A percentile compares a stretch with the other conserved stretches of the same genome.
Conservation (phyloP, 2,329 filamentous ascomycete genomes). For the Leptographium radiaticola region DNA sequence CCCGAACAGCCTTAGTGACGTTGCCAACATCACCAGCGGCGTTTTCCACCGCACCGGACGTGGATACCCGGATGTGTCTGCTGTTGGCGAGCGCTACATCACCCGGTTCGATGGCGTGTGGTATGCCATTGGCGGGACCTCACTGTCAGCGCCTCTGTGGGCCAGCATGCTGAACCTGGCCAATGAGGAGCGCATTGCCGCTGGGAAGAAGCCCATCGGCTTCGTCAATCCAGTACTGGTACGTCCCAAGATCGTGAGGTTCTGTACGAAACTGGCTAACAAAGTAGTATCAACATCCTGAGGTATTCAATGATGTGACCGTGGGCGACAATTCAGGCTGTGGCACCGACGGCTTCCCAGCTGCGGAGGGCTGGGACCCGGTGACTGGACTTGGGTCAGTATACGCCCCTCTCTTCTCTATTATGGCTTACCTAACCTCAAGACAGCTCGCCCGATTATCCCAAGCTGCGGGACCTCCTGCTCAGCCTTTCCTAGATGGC, state of each 20-base stretch:
- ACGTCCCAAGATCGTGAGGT: not conserved
- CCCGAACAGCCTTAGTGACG: slow-evolving; percentile 6
- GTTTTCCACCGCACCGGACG: slow-evolving; percentile 14
- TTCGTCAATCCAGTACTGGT: slow-evolving; percentile 21
- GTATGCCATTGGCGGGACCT: slow-evolving; percentile 30
- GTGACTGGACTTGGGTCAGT: slow-evolving; percentile 14
- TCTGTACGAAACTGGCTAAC: not conserved
- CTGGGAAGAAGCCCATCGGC: slow-evolving; percentile 26
- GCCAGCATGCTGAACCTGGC: slow-evolving; percentile 46
- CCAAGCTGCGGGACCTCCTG: slow-evolving; percentile 13
- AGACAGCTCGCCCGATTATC: slow-evolving; percentile 11
- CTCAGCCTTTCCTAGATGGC: slow-evolving; percentile 5
- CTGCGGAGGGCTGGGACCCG: slow-evolving; percentile 17
- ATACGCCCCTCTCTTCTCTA: not conserved
- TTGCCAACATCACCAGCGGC: slow-evolving; percentile 12
- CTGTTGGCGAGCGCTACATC: slow-evolving; percentile 16
- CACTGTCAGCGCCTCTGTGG: slow-evolving; percentile 43
- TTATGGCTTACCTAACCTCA: not conserved
- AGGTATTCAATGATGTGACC: slow-evolving; percentile 18
- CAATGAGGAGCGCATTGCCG: slow-evolving; percentile 44
- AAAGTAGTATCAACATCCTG: slow-evolving; percentile 15
- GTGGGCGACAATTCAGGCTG: slow-evolving; percentile 19
- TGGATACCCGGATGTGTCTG: slow-evolving; percentile 17
- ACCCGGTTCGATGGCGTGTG: slow-evolving; percentile 19
- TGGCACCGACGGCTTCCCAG: slow-evolving; percentile 17